Conservation (phyloP, 2,329 filamentous ascomycete species). For the Davidsoniella eucalypti region DNA sequence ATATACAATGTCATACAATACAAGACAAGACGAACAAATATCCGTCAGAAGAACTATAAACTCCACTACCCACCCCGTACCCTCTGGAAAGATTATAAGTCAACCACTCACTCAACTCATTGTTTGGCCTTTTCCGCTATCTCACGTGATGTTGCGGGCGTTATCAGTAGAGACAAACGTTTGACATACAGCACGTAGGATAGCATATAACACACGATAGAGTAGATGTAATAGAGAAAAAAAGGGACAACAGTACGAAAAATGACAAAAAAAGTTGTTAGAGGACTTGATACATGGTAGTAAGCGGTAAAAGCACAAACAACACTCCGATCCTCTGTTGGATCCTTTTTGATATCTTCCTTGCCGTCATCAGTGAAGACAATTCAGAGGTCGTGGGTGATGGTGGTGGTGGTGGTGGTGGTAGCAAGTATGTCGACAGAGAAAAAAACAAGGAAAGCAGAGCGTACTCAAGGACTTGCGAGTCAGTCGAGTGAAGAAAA, state of each 20-base stretch:
- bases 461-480: constrained; percentile 41
- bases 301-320: constrained; percentile 3
- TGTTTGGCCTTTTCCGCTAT: too few species aligned
- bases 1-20: too few species aligned
- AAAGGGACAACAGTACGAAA: background rate
- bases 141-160: too few species aligned
- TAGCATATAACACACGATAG: background rate
- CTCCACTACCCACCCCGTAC: background rate
- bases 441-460: constrained; percentile 14
- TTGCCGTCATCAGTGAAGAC: background rate
- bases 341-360: constrained; percentile 5
- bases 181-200: too few species aligned
- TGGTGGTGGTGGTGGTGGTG: background rate
- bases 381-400: too few species aligned
- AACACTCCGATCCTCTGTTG: constrained; percentile 6
- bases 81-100: background rate
- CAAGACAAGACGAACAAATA: background rate
- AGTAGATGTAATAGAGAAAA: background rate
- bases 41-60: background rate
- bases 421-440: background rate
- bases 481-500: constrained; percentile 35
- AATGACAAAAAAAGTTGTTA: background rate
- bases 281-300: background rate
- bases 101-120: too few species aligned
- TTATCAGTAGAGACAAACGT: too few species aligned